Conservation (phyloP, 345 rosid species). For the Melaleuca quinquenervia region DNA sequence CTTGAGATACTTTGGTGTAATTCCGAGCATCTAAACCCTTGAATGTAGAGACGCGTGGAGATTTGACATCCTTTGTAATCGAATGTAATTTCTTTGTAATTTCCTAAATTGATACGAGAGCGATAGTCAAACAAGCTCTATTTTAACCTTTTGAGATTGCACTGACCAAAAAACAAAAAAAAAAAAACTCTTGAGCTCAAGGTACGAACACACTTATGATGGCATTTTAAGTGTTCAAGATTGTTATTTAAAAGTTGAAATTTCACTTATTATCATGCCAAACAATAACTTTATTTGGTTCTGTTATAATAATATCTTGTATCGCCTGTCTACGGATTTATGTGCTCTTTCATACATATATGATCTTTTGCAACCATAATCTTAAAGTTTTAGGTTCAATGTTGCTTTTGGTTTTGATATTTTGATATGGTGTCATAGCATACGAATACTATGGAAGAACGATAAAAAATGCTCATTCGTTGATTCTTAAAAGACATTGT, state of each 20-base stretch:
- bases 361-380: background rate
- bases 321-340: background rate
- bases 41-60: background rate
- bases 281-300: accelerated
- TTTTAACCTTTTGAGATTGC: background rate
- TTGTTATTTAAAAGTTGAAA: background rate
- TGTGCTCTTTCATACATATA: background rate
- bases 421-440: background rate
- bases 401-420: background rate
- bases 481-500: background rate
- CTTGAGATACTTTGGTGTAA: background rate
- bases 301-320: background rate
- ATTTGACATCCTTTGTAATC: background rate
- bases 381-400: background rate
- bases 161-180: no score
- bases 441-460: background rate
- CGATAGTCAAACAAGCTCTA: background rate
- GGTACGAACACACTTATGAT: background rate
- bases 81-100: background rate
- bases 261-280: background rate
- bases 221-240: background rate
- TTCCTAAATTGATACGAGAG: background rate
- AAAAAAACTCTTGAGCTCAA: background rate
- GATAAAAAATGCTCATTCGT: background rate
- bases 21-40: background rate